A percentile compares a stretch with the other conserved stretches of the same genome.
These are phyloP conservation scores for Fusarium robinianum DNA, from an alignment of 2,329 filamentous ascomycete species.

Conservation along the genomic window DNA sequence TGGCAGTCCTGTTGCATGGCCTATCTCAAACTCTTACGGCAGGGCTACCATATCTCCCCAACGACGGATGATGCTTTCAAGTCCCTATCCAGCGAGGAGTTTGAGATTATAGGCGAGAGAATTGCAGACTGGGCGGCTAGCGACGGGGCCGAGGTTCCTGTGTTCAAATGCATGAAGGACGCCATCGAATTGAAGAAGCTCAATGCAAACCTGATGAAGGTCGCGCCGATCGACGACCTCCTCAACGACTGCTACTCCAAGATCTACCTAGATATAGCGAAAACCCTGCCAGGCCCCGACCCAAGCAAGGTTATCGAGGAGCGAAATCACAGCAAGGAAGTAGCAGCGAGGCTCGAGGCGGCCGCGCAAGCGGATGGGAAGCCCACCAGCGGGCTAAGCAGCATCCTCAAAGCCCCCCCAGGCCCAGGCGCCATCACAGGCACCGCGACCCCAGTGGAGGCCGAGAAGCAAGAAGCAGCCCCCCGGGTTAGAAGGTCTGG, in stretches of 20 bases:
- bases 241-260: conserved; percentile 86
- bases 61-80: conserved; percentile 61
- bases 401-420: conserved; percentile 49
- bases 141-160: conserved; percentile 45
- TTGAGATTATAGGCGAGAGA: conserved; percentile 59
- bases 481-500: conserved; percentile 49
- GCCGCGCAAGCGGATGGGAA: conserved; percentile 42
- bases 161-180: conserved; percentile 61
- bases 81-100: conserved; percentile 57
- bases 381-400: conserved; percentile 45
- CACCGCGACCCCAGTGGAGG: conserved; percentile 43
- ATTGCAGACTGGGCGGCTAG: conserved; percentile 59
- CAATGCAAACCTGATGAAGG: conserved; percentile 87
- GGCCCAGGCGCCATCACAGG: conserved; percentile 45
- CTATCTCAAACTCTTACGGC: conserved; percentile 59
- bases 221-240: conserved; percentile 85
- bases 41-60: conserved; percentile 51
- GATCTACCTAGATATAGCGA: conserved; percentile 70
- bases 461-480: conserved; percentile 48
- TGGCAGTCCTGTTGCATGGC: conserved; percentile 61
- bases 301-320: conserved; percentile 54
- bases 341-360: conserved; percentile 43
- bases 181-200: conserved; percentile 67
- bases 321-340: conserved; percentile 49
- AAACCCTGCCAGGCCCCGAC: conserved; percentile 58